Base-by-base conservation (phyloP, 345 rosid genomes). In the Turnera subulata region DNA sequence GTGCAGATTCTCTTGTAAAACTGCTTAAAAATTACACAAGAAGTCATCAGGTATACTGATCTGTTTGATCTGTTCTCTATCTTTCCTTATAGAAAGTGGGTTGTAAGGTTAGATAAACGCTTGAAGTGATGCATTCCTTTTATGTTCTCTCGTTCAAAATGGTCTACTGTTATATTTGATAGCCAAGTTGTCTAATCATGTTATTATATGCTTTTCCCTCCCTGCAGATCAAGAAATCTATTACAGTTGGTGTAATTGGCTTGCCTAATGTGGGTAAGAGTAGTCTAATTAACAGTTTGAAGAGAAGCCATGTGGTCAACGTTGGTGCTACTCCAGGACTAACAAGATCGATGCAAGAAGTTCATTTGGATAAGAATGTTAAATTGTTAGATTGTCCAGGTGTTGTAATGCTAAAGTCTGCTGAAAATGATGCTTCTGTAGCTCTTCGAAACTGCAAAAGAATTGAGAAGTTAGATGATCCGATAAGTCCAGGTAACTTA, bases 231-330 rank as follows among this genome's bases (percentile, higher is more conserved):
- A 93, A 85, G 71, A 93, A 89, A 73, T 80, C 96, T 13, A 87
- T 93, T 21, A 93, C 97, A 16, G 96, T 93, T 23, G 97, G 97
- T 53, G 69, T 93, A 26, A 85, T 93, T 47, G 99, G 99, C 55
- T 76, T 89, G 57, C 97, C 97, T 61, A 93, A 89, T 80, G 99
- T 93, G 22, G 99, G 97, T 56, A 93, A 93, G 84, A 93, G 99
- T 72, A 93, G 99, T 78, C 85, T 93, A 56, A 93, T 93, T 40
- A 93, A 93, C 80, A 93, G 99, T 77, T 81, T 93, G 79, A 93
- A 89, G 78, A 83, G 97, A 73, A 75, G 82, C 46, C 97, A 85
- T 59, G 99, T 87, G 54, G 99, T 74, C 58, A 85, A 89, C 74
- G 99, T 84, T 44, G 99, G 99, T 44, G 84, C 96, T 46, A 89